phyloP scores from a whole-genome alignment of 2,329 filamentous ascomycete genomes.

The Ramichloridium luteum region DNA sequence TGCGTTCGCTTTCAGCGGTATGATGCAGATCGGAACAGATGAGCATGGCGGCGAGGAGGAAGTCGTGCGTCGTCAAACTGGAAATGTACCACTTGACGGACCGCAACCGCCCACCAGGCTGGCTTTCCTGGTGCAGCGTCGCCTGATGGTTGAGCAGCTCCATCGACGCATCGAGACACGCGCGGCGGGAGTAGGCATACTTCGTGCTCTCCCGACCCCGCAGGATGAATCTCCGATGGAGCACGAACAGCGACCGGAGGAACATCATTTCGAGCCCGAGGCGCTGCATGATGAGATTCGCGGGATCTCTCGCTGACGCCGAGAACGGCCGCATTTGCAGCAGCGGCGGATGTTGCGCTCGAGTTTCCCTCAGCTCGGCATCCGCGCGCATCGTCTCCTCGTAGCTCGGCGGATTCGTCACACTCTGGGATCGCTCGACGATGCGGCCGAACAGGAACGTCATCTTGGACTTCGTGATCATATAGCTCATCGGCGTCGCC shows the following conservation, averaged over 20 bases:
- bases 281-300: slow-evolving; percentile 61
- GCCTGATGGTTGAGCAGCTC: slow-evolving; percentile 67
- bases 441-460: slow-evolving; percentile 60
- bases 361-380: slow-evolving; percentile 42
- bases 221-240: slow-evolving; percentile 80
- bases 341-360: slow-evolving; percentile 63
- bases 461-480: slow-evolving; percentile 61
- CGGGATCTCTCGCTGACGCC: slow-evolving; percentile 58
- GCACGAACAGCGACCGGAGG: slow-evolving; percentile 75
- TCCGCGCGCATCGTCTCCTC: slow-evolving; percentile 51
- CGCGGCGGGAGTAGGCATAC: slow-evolving; percentile 71
- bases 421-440: slow-evolving; percentile 52
- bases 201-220: slow-evolving; percentile 65
- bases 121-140: slow-evolving; percentile 62
- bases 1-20: slow-evolving; percentile 37
- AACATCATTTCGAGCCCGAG: slow-evolving; percentile 77
- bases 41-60: slow-evolving; percentile 74
- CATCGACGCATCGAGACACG: slow-evolving; percentile 77
- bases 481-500: slow-evolving; percentile 64
- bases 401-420: slow-evolving; percentile 46
- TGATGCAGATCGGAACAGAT: slow-evolving; percentile 73
- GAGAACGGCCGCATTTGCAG: slow-evolving; percentile 64
- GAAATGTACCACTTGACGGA: slow-evolving; percentile 68
- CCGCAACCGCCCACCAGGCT: slow-evolving; percentile 57
- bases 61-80: slow-evolving; percentile 71